These are phyloP conservation scores for Ottelia alismoides DNA, from an alignment of 106 monocot genomes.

Conservation along the genomic window DNA sequence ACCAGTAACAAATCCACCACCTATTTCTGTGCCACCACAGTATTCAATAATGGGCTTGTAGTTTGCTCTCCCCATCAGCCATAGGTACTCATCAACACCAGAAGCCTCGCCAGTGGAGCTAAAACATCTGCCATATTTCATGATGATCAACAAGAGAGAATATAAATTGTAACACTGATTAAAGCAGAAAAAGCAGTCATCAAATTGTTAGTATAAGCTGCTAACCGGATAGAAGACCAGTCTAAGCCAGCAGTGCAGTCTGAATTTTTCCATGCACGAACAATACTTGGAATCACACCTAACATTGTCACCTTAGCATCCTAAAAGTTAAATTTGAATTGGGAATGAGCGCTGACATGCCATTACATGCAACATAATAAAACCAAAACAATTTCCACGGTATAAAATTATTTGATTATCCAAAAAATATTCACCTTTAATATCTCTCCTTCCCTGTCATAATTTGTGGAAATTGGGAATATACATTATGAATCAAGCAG, in stretches of 20 bases:
- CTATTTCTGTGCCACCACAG: slow-evolving; percentile 97
- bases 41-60: slow-evolving; percentile 96
- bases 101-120: slow-evolving; percentile 94
- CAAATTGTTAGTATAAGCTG: neutral
- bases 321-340: slow-evolving; percentile 15
- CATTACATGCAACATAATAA: neutral
- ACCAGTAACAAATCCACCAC: slow-evolving; percentile 81
- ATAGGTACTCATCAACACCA: slow-evolving; percentile 81
- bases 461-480: too few species aligned
- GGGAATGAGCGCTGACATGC: neutral
- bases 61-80: slow-evolving; percentile 88
- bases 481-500: too few species aligned
- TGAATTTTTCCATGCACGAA: slow-evolving; percentile 87
- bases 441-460: too few species aligned
- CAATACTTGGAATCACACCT: slow-evolving; percentile 92
- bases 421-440: too few species aligned
- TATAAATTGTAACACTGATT: neutral
- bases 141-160: neutral
- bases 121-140: slow-evolving; percentile 57
- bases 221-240: slow-evolving; percentile 88
- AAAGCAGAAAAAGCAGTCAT: neutral
- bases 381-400: too few species aligned
- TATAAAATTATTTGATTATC: too few species aligned
- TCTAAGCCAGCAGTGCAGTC: slow-evolving; percentile 67
- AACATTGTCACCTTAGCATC: slow-evolving; percentile 98